Base-by-base conservation (phyloP, 148 eudicot species). In the Heliosperma pusillum region DNA sequence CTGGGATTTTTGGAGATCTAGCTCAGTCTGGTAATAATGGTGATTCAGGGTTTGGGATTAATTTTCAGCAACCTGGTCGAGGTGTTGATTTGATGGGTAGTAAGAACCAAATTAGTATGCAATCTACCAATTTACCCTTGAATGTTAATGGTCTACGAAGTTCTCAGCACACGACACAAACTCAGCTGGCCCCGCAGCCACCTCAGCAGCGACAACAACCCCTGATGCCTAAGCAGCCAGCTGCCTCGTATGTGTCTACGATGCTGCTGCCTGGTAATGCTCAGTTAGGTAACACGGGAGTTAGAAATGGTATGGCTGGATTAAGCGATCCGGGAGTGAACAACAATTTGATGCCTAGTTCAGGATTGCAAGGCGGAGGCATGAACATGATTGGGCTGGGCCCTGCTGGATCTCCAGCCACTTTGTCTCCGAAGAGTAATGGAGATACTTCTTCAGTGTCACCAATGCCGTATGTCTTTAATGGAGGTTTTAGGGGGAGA, bases 401-500 rank as follows among this genome's bases (percentile, higher is more conserved):
- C 70, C 84, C 88, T 21, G 53, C 85, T 36, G 87, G 82, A 73
- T 93, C 98, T 62, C 98, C 98, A 7, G 88, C 85, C 40, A 81
- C 78, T 60, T 85, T 81, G 76, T 78, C 91, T n/a, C 88, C 81
- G 61, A 91, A 84, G 88, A 91, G 85, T 69, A 91, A 86, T 73
- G 97, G 92, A 55, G 91, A 91, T 79, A 81, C 84, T 3, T 79
- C 97, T 26, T 89, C 93, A 21, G 93, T 87, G 10, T 90, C 96
- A 4, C 98, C 97, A 12, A 83, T 86, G 66, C 98, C 97, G 19
- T 93, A 85, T 77, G 80, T 85, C 74, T 94, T 89, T 77, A 86
- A 85, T 78, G 93, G 93, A 69, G 86, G 89, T 62, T 66, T 88
- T 66, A 77, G 96, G 70, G 96, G 97, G 16, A 79, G 96, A 68